Base-by-base conservation (phyloP, 345 rosid genomes). In the Eucalyptus victrix region DNA sequence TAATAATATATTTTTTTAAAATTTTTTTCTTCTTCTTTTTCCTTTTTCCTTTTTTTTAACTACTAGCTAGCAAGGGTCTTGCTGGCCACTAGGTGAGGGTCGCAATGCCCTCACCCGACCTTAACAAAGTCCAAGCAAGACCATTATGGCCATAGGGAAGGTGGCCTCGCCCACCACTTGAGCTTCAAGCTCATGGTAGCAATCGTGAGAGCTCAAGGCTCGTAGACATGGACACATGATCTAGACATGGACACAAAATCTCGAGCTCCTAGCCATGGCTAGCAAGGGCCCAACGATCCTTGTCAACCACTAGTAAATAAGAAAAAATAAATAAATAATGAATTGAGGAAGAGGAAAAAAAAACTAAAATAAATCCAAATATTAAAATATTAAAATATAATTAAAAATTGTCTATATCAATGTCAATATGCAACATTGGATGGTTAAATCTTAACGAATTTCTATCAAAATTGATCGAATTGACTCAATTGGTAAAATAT, bases 401-500 rank as follows among this genome's bases (percentile, higher is more conserved):
- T 53, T 53, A 53, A 53, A 53, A 19, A 53, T 53, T 19, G 0
- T 1, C 0, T 19, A 53, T 19, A 0, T 53, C 0, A 19, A 0
- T 0, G 0, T 19, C 5, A 0, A 53, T 0, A 21, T 3, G 0
- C 58, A 0, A 53, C 5, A 53, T 53, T 53, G 2, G 26, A 53
- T 53, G 1, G 11, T 53, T 53, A 0, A 21, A 53, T 21, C 11
- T 53, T 53, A 53, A 53, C 0, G 5, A 53, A 53, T 53, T 53
- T 21, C 5, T 53, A 0, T 8, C 58, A 53, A 53, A 19, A 53
- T 53, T 53, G 2, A 53, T 21, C 24, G 2, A 53, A 53, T 53
- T 0, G 0, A 21, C 26, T 53, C 26, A 19, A 53, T 53, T 53
- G 1, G 1, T 21, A 19, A 53, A 21, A 53, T 53, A 21, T 1